A percentile compares a stretch with the other conserved stretches of the same genome.
phyloP scores from a whole-genome alignment of 805 yeast genomes.

The Candida odintsovae region DNA sequence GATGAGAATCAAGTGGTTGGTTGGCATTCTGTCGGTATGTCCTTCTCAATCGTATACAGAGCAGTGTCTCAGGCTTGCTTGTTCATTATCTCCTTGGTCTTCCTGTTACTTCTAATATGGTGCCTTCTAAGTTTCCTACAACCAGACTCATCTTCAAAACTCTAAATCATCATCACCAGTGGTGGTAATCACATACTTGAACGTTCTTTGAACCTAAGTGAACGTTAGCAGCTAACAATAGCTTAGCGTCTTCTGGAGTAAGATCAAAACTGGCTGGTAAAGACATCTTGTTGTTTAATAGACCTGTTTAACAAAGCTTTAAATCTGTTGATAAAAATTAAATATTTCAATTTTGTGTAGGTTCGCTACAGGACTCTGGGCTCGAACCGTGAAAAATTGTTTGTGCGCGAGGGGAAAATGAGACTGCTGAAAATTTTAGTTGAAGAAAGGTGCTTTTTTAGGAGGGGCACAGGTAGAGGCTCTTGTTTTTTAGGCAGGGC shows the following conservation, averaged over 20 bases:
- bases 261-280: constrained; percentile 85
- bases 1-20: background rate
- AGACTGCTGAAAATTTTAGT: background rate
- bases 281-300: constrained; percentile 46
- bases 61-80: background rate
- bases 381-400: constrained; percentile 10
- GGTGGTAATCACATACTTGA: constrained; percentile 66
- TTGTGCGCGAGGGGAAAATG: constrained; percentile 4
- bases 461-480: constrained; percentile 3
- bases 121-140: background rate
- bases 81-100: too few species aligned
- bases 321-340: constrained; percentile 10
- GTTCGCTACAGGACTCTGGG: background rate
- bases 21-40: background rate
- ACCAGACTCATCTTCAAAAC: background rate
- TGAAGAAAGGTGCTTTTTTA: background rate
- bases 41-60: too few species aligned
- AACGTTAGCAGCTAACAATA: constrained; percentile 98
- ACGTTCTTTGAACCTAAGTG: constrained; percentile 99
- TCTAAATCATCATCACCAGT: background rate
- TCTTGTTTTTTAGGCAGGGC: background rate
- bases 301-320: constrained; percentile 1
- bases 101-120: background rate
- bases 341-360: constrained; percentile 18
- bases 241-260: constrained; percentile 98